phyloP scores from a whole-genome alignment of 177 flowering plant species.

The Vitis hybrid region DNA sequence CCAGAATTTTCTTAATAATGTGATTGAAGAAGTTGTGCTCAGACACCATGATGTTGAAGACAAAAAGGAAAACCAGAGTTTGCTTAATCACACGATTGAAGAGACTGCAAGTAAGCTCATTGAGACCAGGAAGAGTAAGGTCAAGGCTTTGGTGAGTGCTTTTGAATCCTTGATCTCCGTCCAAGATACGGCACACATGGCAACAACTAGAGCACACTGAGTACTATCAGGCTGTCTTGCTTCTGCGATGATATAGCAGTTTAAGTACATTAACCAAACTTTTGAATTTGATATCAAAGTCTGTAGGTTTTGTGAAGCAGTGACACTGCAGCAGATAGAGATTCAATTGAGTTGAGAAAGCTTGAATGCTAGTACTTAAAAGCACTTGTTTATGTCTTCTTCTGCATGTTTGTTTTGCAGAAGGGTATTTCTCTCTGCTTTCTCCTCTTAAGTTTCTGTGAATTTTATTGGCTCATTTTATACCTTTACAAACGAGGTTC shows the following conservation, averaged over 20 bases:
- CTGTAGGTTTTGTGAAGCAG: too few species aligned
- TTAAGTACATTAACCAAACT: background rate
- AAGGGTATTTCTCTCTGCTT: too few species aligned
- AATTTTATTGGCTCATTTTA: too few species aligned
- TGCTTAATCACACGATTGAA: constrained; percentile 42
- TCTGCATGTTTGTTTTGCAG: too few species aligned
- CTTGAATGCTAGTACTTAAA: too few species aligned
- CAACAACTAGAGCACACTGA: constrained; percentile 12
- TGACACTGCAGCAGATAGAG: too few species aligned
- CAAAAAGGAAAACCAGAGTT: background rate
- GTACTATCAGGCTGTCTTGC: background rate
- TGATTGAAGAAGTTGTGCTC: constrained; percentile 23
- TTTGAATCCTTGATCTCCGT: constrained; percentile 51
- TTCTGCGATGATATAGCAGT: background rate
- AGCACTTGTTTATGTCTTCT: too few species aligned
- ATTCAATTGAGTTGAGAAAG: too few species aligned
- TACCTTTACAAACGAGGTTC: too few species aligned
- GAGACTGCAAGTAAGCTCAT: constrained; percentile 47
- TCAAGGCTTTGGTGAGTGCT: constrained; percentile 57
- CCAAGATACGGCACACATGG: constrained; percentile 24
- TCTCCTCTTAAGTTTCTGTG: too few species aligned
- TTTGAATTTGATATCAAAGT: background rate
- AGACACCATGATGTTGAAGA: constrained; percentile 1
- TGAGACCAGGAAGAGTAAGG: constrained; percentile 40
- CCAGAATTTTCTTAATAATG: too few species aligned